Evolutionary conservation across 805 yeast genomes (phyloP).

Genomic region (Sugiyamaella lignohabitans): DNA sequence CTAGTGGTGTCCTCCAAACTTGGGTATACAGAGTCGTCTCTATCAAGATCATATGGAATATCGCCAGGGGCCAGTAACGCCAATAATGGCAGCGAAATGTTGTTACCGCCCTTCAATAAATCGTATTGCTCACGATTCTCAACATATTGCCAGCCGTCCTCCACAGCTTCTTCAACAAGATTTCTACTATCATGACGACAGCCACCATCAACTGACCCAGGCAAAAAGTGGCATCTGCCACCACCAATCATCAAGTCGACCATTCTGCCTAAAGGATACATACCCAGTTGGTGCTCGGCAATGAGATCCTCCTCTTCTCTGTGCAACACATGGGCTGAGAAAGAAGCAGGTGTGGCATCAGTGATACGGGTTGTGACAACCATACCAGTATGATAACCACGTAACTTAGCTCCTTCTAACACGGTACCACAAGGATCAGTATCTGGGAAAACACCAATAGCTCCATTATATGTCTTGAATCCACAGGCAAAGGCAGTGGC

Average conservation of each 20-base stretch:
- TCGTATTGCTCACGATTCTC: slow-evolving; percentile 58
- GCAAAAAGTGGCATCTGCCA: slow-evolving; percentile 78
- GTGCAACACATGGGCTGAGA: slow-evolving; percentile 69
- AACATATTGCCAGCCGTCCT: slow-evolving; percentile 58
- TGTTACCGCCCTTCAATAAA: slow-evolving; percentile 46
- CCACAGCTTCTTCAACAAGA: slow-evolving; percentile 56
- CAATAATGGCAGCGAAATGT: slow-evolving; percentile 68
- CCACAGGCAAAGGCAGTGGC: slow-evolving; percentile 92
- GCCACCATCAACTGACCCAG: slow-evolving; percentile 44
- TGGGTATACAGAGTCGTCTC: slow-evolving; percentile 56
- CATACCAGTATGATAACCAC: slow-evolving; percentile 78
- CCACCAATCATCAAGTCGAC: slow-evolving; percentile 89
- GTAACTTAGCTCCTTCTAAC: slow-evolving; percentile 76
- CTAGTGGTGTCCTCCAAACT: slow-evolving; percentile 71
- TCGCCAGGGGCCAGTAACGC: slow-evolving; percentile 70
- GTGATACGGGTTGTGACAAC: slow-evolving; percentile 91
- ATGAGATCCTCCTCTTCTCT: slow-evolving; percentile 77
- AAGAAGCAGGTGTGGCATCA: slow-evolving; percentile 93
- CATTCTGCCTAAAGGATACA: slow-evolving; percentile 66
- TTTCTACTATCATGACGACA: slow-evolving; percentile 68
- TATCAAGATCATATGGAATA: slow-evolving; percentile 80
- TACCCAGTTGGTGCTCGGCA: slow-evolving; percentile 82
- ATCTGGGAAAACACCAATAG: slow-evolving; percentile 73
- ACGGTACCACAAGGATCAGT: slow-evolving; percentile 79
- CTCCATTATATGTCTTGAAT: slow-evolving; percentile 79